Base-by-base conservation (phyloP, 2,329 filamentous ascomycete genomes). In the Botryotinia convoluta region DNA sequence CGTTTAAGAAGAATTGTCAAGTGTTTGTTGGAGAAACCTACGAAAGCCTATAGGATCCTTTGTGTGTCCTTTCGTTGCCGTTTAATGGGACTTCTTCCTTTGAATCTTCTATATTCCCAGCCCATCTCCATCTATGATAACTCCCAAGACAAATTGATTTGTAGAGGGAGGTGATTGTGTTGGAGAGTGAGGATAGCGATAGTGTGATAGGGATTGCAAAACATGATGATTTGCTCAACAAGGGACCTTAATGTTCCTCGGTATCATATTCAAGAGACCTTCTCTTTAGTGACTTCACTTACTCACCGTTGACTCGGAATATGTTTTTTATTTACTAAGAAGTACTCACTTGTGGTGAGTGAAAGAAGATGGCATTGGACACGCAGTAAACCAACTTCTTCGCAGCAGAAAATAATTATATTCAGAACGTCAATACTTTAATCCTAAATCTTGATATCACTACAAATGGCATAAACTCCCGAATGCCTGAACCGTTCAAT, bases 401-500 rank as follows among this genome's bases (percentile, higher is more conserved):
- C 20, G 35, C 37, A 22, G 48, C 35, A 32, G 12, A 69, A 69
- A 12, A 45, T 64, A 35, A 35, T 29, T 54, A 57, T 68, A 42
- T 42, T 68, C n/a, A 32, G n/a, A 57, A 57, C 29, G n/a, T 42
- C 18, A 44, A 69, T 69, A n/a, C 65, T 29, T 20, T 42, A 57
- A 57, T 42, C 9, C 35, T 68, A 42, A 32, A 32, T 42, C 16
- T 57, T 69, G 37, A 57, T 57, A 69, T 69, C 65, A 69, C 39
- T n/a, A 42, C 51, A 69, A 54, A 22, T 42, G 37, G 32, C 54
- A n/a, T 57, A 20, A 69, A 57, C 35, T 57, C 48, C 65, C 16
- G 18, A 39, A n/a, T 54, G 18, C 48, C 35, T 39, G 1, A 57
- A 9, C 18, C 48, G 22, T 26, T 14, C 16, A 69, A 22, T 6